phyloP scores from a whole-genome alignment of 371 early-diverging fungal species.

The Mucor racemosus region DNA sequence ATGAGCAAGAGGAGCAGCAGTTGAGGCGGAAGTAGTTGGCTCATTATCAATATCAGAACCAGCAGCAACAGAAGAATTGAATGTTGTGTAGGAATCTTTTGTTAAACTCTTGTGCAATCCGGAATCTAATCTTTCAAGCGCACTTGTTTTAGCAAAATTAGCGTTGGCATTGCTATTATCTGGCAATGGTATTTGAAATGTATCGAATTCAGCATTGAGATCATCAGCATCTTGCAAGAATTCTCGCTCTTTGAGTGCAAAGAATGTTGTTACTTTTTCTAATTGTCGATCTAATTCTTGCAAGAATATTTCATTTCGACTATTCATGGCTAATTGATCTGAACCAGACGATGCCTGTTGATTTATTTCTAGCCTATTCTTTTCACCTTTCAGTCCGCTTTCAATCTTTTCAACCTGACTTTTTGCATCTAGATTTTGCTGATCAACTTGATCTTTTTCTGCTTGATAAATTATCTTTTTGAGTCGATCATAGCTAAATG shows the following conservation, averaged over 20 bases:
- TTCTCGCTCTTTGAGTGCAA: slow-evolving; percentile 76
- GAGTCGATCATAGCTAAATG: slow-evolving; percentile 77
- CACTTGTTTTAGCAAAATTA: background rate
- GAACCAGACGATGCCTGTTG: background rate
- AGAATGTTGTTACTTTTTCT: slow-evolving; percentile 77
- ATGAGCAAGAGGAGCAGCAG: background rate
- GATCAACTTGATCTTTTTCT: slow-evolving; percentile 82
- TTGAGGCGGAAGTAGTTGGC: background rate
- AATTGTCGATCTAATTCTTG: slow-evolving; percentile 80
- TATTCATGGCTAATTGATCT: background rate
- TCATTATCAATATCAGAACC: background rate
- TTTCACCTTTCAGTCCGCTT: slow-evolving; percentile 18
- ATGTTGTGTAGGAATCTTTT: slow-evolving; percentile 24
- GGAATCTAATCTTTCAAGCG: slow-evolving; percentile 18
- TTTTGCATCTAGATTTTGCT: slow-evolving; percentile 52
- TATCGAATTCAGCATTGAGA: slow-evolving; percentile 19
- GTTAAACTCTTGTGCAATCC: background rate
- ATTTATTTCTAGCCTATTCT: slow-evolving; percentile 21
- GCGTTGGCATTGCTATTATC: background rate
- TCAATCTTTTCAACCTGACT: slow-evolving; percentile 25
- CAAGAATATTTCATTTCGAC: slow-evolving; percentile 44
- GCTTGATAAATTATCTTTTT: slow-evolving; percentile 89
- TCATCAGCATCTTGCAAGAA: slow-evolving; percentile 43
- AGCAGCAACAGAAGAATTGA: slow-evolving; percentile 10
- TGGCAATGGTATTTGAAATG: slow-evolving; percentile 20